phyloP scores from a whole-genome alignment of 306 rosid species.

The Albizia julibrissin region DNA sequence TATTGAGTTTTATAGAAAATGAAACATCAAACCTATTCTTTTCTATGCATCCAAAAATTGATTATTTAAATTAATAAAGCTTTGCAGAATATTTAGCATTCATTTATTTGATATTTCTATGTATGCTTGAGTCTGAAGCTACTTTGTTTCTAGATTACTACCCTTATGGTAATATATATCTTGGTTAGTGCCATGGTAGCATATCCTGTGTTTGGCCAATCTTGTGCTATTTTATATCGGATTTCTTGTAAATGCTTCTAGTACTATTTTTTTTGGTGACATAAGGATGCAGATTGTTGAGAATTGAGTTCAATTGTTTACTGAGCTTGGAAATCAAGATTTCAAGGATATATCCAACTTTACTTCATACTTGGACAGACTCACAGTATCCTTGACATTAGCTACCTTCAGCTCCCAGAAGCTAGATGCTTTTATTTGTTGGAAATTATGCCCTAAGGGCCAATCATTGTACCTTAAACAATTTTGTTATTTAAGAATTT shows the following conservation, averaged over 20 bases:
- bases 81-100: not conserved
- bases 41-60: not conserved
- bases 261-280: not conserved
- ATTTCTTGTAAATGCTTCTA: not conserved
- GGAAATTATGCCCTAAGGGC: too few relatives aligned
- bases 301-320: conserved; percentile 59
- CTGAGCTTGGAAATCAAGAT: conserved; percentile 50
- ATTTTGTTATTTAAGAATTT: too few relatives aligned
- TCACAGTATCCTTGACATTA: conserved; percentile 66
- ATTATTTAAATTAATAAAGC: not conserved
- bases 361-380: conserved; percentile 50
- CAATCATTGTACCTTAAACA: too few relatives aligned
- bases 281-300: conserved; percentile 58
- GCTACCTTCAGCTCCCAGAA: not conserved
- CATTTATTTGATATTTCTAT: not conserved
- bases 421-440: conserved; percentile 7
- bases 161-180: not conserved
- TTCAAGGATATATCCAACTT: conserved; percentile 48
- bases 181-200: not conserved
- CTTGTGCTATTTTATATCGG: not conserved
- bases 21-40: not conserved
- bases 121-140: not conserved
- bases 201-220: not conserved
- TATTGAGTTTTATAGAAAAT: not conserved
- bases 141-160: not conserved